Base-by-base conservation (phyloP, 257 asterid species). In the Misopates orontium region DNA sequence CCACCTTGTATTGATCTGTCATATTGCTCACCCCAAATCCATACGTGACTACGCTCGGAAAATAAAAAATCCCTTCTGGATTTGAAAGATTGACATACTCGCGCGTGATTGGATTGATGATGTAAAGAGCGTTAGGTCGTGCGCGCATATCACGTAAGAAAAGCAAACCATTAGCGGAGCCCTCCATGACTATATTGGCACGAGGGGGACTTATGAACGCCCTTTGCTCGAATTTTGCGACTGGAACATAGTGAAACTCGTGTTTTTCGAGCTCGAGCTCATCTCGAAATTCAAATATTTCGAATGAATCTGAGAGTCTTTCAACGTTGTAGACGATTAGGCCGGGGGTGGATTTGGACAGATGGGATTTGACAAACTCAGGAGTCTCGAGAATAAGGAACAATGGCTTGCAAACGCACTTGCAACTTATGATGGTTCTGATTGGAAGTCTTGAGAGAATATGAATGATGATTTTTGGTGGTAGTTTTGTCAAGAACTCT, bases 101-200 rank as follows among this genome's bases (percentile, higher is more conserved):
- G 0, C 75, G 75, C 3, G 71, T 75, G 71, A 71, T 79, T 4
- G 84, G 87, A 66, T 84, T 84, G 75, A 82, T 79, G 10, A 82
- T 12, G 42, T 47, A 73, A n/a, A 67, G 47, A n/a, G n/a, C n/a
- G 19, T 67, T n/a, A 0, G 20, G 25, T 0, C 15, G 22, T 10
- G 0, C 0, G 4, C 1, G 11, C 5, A 48, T 8, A 21, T 20
- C 54, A 4, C 70, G 59, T 18, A 79, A 50, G 15, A 63, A 69
- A 24, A 79, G 41, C 20, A 75, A 66, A 10, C 78, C 84, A 54
- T 74, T 25, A 1, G 62, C 68, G 0, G 83, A 71, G 16, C 80
- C 77, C 10, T 31, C 13, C 6, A 69, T 1, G 5, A 28, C 57
- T 4, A 69, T 51, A 12, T n/a, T 6, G 9, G 5, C 25, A 52